Evolutionary conservation across 2,329 filamentous ascomycete genomes (phyloP), one percentile per base, ranked within the genome.

Genomic region (Curvularia sp.): DNA sequence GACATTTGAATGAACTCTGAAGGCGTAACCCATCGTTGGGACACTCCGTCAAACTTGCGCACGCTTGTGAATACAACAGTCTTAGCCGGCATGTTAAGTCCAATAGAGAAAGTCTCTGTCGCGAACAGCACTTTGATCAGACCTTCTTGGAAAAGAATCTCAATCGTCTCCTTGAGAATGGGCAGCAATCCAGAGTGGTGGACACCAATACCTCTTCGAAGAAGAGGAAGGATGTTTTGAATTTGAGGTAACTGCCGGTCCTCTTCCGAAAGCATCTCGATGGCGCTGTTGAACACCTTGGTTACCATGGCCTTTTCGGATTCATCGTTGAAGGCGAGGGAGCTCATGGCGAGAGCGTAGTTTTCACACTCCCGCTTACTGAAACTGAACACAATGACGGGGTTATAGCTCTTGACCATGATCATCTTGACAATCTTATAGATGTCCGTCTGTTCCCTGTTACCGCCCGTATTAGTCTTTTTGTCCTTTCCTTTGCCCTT

Each of bases 1-100:
- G 95, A 97, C 95, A 99, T 99, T 76, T 99, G 95, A 52, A 99
- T 92, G 78, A 98, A 99, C 72, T 99, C 95, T 10, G 92, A 97
- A 1, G 93, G 92, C 0, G 93, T 97, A 20, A 98, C 85, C 79
- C 93, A 96, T 63, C 94, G 86, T 68, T 87, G 86, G 58, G 86
- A 84, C 6, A 88, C 84, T 57, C 96, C 96, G 73, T 99, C 95
- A 74, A 93, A 99, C 75, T 99, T 99, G 53, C 90, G 90, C 9
- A 99, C 93, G 66, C 91, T 93, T 0, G 95, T 97, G 77, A 99
- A 99, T n/a, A 99, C 93, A 1, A 99, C 95, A 0, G 95, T 99
- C 82, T 97, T 97, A 26, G 95, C 95, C 66, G 95, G 95, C 95
- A 99, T 98, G 83, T 99, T 99, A 58, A 99, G 80, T 60, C 95